These are phyloP conservation scores for Oenanthe javanica DNA, from an alignment of 140 eudicot genomes.

Conservation along the genomic window DNA sequence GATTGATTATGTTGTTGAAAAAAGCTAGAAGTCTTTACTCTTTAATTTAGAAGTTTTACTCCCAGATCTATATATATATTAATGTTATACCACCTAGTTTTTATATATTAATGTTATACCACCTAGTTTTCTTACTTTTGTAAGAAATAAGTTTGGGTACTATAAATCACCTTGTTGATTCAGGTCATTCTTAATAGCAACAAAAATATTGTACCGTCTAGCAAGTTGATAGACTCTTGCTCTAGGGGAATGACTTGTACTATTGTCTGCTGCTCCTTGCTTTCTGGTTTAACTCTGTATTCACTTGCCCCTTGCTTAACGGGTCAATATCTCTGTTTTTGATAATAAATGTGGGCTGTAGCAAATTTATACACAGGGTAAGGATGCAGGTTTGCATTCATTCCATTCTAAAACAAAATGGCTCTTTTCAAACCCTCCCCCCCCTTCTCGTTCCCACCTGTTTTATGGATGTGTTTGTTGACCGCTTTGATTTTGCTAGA, in stretches of 20 bases:
- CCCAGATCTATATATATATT: too few species aligned
- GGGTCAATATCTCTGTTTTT: neutral
- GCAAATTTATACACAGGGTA: neutral
- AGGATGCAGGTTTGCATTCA: neutral
- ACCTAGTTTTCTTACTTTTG: neutral
- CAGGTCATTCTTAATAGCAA: neutral
- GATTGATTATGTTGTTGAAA: neutral
- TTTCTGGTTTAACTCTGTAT: neutral
- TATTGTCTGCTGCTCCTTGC: neutral
- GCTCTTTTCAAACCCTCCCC: neutral
- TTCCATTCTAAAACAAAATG: neutral
- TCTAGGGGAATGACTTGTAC: neutral
- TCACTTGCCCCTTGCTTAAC: neutral
- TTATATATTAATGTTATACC: neutral
- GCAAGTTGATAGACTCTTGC: neutral
- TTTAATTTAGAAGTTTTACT: neutral
- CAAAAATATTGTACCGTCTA: neutral
- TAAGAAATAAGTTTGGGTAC: neutral
- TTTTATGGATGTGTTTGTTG: neutral
- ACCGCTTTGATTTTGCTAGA: slow-evolving; percentile 4
- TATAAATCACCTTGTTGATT: neutral
- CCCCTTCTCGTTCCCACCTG: too few species aligned
- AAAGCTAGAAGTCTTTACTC: neutral
- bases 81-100: too few species aligned
- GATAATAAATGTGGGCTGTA: neutral